Evolutionary conservation across 2,329 filamentous ascomycete species (phyloP), one percentile per base, ranked within the genome.

Genomic region (Aspergillus thermomutatus): DNA sequence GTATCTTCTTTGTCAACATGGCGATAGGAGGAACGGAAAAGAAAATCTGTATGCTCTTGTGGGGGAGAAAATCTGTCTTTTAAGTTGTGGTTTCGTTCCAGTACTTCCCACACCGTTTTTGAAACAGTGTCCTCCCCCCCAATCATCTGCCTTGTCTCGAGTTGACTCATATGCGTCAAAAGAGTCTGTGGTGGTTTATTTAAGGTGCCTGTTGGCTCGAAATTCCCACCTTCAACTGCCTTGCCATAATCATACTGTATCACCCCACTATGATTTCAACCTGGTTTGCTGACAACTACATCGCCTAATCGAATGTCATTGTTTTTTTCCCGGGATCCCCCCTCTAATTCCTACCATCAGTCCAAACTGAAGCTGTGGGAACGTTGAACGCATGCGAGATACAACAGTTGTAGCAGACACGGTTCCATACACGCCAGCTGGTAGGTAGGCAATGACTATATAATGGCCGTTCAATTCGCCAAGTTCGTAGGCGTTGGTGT

Each of bases 301-400:
- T 67, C 64, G 3, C 65, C 63, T 3, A 66, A 51, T 8, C 58
- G 58, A 50, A 67, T 61, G 26, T 63, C 56, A 2, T 43, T 49
- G n/a, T 3, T 11, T 45, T 4, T 51, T 46, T 3, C 21, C 51
- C 1, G 61, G 62, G 9, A 58, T 56, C 0, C 62, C 62, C 3
- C 59, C 61, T 37, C 56, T 54, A 11, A 62, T 53, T 1, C 60
- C 60, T 9, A 60, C 60, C 46, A 60, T 60, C 31, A 59, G 5
- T 8, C 28, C 53, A 41, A 58, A 56, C 21, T 45, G 19, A 27
- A 45, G 45, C 6, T 3, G 34, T 5, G 31, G 34, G 19, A 54
- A 54, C 8, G 31, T 37, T 37, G 31, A 37, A 37, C 17, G 52
- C 34, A 31, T 54, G 47, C 23, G 23, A 41, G 17, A 49, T 31